phyloP scores from a whole-genome alignment of 805 yeast species.

The Lipomyces anomalus region DNA sequence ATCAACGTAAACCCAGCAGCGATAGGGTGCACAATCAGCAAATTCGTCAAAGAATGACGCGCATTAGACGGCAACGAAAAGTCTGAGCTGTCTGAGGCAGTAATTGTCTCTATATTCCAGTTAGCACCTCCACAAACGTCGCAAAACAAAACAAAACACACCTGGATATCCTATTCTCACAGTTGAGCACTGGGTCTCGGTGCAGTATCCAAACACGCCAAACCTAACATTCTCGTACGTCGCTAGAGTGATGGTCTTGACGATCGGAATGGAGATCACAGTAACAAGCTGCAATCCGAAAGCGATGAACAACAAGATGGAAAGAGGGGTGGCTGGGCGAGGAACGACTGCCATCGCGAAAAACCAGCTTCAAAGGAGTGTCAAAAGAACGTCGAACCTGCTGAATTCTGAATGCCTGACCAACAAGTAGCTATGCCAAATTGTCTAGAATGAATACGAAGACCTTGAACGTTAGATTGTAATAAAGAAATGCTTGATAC shows the following conservation, averaged over 20 bases:
- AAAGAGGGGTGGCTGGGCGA: conserved; percentile 27
- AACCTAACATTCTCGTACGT: conserved; percentile 46
- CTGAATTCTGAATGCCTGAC: no score
- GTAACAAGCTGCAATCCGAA: conserved; percentile 56
- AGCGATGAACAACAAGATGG: conserved; percentile 41
- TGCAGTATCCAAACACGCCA: conserved; percentile 70
- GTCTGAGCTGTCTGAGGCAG: conserved; percentile 35
- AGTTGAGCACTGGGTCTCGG: conserved; percentile 36
- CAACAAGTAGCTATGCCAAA: no score
- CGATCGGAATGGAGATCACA: conserved; percentile 56
- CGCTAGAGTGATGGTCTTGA: conserved; percentile 45
- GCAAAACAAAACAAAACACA: conserved; percentile 11
- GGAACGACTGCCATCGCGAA: conserved; percentile 14
- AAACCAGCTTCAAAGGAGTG: no score
- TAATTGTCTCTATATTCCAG: conserved; percentile 22
- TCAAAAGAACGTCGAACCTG: no score
- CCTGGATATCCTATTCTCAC: conserved; percentile 42
- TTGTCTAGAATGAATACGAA: no score
- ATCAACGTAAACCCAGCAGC: conserved; percentile 52
- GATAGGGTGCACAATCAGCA: conserved; percentile 63
- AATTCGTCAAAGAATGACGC: conserved; percentile 50
- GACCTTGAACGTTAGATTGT: no score
- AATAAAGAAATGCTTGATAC: no score
- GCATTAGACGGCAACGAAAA: conserved; percentile 55
- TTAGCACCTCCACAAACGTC: background rate